Percentiles rank a stretch among this genome's conserved stretches.
phyloP scores from a whole-genome alignment of 106 monocot genomes.

The Dioscorea dumetorum region DNA sequence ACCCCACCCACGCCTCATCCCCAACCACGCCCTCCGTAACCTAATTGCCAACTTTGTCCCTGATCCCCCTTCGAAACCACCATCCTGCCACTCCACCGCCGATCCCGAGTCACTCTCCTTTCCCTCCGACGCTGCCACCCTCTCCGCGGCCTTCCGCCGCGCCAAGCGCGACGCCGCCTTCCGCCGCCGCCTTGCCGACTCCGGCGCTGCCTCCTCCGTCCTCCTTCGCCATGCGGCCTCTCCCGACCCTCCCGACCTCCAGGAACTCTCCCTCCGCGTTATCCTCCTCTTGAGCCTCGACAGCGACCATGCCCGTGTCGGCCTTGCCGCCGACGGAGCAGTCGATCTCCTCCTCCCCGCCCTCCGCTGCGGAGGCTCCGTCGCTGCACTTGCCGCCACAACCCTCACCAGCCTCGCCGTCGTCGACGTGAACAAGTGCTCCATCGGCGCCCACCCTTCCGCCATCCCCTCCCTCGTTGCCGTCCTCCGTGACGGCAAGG shows the following conservation, averaged over 20 bases:
- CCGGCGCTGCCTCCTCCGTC: conserved; percentile 11
- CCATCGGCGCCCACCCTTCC: conserved; percentile 45
- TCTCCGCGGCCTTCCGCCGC: conserved; percentile 23
- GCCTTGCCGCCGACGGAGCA: conserved; percentile 64
- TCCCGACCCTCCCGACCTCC: conserved; percentile 22
- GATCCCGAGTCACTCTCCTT: background rate
- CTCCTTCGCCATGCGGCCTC: conserved; percentile 25
- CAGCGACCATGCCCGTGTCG: conserved; percentile 58
- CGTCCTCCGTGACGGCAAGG: conserved; percentile 23
- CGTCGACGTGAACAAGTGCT: conserved; percentile 61
- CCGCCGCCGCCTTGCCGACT: conserved; percentile 17
- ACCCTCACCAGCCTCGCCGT: conserved; percentile 48
- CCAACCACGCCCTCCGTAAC: conserved; percentile 61
- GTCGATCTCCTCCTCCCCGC: conserved; percentile 27
- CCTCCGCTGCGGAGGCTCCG: conserved; percentile 4
- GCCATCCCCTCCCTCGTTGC: conserved; percentile 27
- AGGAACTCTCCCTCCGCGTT: conserved; percentile 34
- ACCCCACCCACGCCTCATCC: conserved; percentile 43
- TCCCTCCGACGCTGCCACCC: conserved; percentile 6
- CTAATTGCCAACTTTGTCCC: conserved; percentile 36
- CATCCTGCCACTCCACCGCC: conserved; percentile 3
- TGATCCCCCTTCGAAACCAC: conserved; percentile 4
- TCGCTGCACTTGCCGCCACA: conserved; percentile 42
- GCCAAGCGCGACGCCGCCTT: conserved; percentile 12
- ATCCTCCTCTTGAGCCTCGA: conserved; percentile 51